Base-by-base conservation (phyloP, 2,329 filamentous ascomycete species). In the Pyrenophora graminea region DNA sequence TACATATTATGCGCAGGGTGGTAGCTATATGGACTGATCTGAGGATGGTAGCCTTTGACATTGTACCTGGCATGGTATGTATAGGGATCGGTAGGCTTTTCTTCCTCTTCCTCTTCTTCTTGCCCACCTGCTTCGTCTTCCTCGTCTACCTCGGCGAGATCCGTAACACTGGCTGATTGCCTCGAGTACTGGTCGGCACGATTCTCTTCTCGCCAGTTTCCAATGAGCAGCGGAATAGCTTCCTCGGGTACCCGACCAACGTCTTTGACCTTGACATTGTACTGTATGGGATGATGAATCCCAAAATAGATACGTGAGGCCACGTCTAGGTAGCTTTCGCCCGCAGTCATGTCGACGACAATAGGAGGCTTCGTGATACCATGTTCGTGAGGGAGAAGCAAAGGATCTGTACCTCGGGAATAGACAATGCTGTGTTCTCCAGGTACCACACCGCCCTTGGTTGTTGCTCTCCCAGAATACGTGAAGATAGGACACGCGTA, bases 401-500 rank as follows among this genome's bases (percentile, higher is more conserved):
- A 12, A 0, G 51, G 45, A 2, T n/a, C 1, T 3, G 18, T 4
- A 2, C 42, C 51, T 1, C 13, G 9, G 1, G 51, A 49, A 15
- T 50, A 50, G 3, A 38, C 46, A 8, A 53, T 49, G 1, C 30
- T 42, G 15, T 53, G 51, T 18, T 45, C 51, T 1, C 38, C 9
- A 15, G 49, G 3, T 1, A 1, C 2, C 1, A 48, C 38, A 5
- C 49, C 49, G 5, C 1, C 1, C 27, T 52, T 53, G 7, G 31
- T 45, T 1, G 51, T 53, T 1, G 13, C 51, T 27, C 33, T 8
- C 1, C 21, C 27, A 9, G 9, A 8, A 4, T 49, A 53, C 1
- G 51, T 49, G n/a, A 41, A 49, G 0, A 53, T 38, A 1, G 41
- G 41, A 18, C 41, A 34, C 7, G 58, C 59, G 30, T 45, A 59